phyloP scores from a whole-genome alignment of 1,284 basidiomycete species.

The Inonotus obliquus region DNA sequence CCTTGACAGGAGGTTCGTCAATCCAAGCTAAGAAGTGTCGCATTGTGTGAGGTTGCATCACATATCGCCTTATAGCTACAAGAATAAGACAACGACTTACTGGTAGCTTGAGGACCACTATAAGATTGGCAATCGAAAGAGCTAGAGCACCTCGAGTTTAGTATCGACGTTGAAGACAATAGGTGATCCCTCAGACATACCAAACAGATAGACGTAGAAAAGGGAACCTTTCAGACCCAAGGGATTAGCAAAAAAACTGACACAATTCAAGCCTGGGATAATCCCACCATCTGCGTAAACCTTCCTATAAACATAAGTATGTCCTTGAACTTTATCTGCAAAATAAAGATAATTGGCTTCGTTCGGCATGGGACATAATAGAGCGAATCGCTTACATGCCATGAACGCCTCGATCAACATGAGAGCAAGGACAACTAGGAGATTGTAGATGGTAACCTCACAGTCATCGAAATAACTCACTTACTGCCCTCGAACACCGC shows the following conservation, averaged over 20 bases:
- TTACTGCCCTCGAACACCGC: neutral
- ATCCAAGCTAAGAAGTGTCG: neutral
- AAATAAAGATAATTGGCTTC: neutral
- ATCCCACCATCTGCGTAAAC: neutral
- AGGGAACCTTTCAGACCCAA: neutral
- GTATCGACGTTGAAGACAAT: too few relatives aligned
- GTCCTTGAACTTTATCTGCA: neutral
- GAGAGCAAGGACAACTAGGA: neutral
- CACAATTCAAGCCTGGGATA: neutral
- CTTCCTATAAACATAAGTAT: neutral
- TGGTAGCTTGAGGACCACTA: neutral
- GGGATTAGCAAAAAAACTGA: neutral
- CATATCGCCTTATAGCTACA: too few relatives aligned
- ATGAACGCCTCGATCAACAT: neutral
- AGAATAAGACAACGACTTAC: too few relatives aligned
- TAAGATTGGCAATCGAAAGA: neutral
- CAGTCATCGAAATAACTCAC: neutral
- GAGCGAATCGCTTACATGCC: neutral
- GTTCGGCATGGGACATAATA: neutral
- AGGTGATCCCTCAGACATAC: neutral
- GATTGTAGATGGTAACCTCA: neutral
- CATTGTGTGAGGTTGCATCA: neutral
- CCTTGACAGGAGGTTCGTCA: neutral
- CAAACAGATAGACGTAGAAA: slow-evolving; percentile 3
- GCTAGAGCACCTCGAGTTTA: neutral